Percentiles rank a stretch among this genome's conserved stretches.
These are phyloP conservation scores for Trifolium pratense DNA, from an alignment of 306 rosid species.

Conservation along the genomic window DNA sequence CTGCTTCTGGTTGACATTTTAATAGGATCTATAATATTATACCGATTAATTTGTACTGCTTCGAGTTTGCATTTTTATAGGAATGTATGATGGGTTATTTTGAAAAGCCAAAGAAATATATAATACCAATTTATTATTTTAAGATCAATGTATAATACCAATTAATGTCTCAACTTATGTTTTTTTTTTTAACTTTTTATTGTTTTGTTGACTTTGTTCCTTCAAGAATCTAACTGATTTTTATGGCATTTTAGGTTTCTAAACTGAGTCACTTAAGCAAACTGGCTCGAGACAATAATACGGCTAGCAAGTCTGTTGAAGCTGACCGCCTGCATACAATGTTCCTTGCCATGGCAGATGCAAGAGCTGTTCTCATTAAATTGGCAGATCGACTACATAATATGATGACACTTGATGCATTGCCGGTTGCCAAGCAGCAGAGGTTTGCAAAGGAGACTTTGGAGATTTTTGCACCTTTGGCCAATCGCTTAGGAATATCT, in stretches of 20 bases:
- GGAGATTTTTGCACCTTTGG: slow-evolving; percentile 97
- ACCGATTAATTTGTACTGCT: background rate
- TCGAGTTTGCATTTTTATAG: background rate
- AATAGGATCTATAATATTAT: slow-evolving; percentile 7
- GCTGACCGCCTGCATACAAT: slow-evolving; percentile 97
- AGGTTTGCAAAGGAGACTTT: slow-evolving; percentile 96
- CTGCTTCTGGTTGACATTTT: background rate
- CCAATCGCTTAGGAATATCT: slow-evolving; percentile 90
- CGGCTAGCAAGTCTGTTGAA: slow-evolving; percentile 78
- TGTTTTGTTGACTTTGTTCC: background rate
- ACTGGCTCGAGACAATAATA: slow-evolving; percentile 91
- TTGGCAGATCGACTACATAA: slow-evolving; percentile 95
- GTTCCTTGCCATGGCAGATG: slow-evolving; percentile 99
- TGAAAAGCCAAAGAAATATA: too few species aligned
- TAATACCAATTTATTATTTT: too few species aligned
- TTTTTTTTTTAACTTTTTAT: background rate
- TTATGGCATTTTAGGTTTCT: slow-evolving; percentile 68
- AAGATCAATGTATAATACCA: background rate
- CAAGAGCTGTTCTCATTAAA: slow-evolving; percentile 94
- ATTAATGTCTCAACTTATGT: background rate
- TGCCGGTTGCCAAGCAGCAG: slow-evolving; percentile 72
- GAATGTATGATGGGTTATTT: too few species aligned
- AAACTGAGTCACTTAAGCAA: slow-evolving; percentile 93
- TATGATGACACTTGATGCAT: slow-evolving; percentile 88
- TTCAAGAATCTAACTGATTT: slow-evolving; percentile 38